Percentiles rank a stretch among this genome's conserved stretches.
Evolutionary conservation across 2,329 filamentous ascomycete species (phyloP).

Genomic region (Lasiodiplodia theobromae): DNA sequence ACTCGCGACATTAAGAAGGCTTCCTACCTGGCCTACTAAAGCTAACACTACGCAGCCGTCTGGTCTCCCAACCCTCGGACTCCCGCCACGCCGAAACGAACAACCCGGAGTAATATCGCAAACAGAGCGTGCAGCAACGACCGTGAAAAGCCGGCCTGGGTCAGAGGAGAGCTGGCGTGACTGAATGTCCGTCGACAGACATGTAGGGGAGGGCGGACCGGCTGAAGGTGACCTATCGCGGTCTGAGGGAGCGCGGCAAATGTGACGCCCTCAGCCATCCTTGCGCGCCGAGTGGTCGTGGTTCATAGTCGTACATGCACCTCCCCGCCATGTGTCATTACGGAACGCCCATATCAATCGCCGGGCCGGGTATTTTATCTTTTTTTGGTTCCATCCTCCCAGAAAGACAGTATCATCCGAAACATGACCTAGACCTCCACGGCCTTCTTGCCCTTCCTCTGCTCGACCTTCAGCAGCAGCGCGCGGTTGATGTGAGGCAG

Average conservation of each 20-base stretch:
- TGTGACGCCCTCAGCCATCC: conserved; percentile 21
- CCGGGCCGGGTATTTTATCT: conserved; percentile 28
- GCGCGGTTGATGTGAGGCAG: conserved; percentile 99
- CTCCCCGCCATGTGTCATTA: conserved; percentile 25
- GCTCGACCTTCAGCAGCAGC: conserved; percentile 91
- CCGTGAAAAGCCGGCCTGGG: conserved; percentile 23
- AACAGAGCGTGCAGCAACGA: conserved; percentile 25
- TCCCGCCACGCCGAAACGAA: conserved; percentile 23
- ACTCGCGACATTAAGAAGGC: conserved; percentile 15
- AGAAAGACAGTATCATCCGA: conserved; percentile 17
- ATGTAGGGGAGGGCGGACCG: conserved; percentile 22
- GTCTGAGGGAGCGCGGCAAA: conserved; percentile 3
- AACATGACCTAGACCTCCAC: conserved; percentile 36
- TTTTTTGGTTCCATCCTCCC: conserved; percentile 26
- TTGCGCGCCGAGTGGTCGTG: conserved; percentile 14
- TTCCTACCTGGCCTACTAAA: conserved; percentile 17
- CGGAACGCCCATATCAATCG: conserved; percentile 27
- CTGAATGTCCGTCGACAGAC: conserved; percentile 19
- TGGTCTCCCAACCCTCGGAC: conserved; percentile 16
- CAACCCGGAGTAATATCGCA: conserved; percentile 23
- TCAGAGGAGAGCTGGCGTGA: conserved; percentile 21
- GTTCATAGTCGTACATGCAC: conserved; percentile 25
- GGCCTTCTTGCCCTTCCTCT: conserved; percentile 87
- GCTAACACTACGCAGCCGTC: conserved; percentile 24
- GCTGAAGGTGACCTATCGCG: conserved; percentile 18